Evolutionary conservation across 306 rosid species (phyloP), one percentile per base, ranked within the genome.

Genomic region (Prunus padus): DNA sequence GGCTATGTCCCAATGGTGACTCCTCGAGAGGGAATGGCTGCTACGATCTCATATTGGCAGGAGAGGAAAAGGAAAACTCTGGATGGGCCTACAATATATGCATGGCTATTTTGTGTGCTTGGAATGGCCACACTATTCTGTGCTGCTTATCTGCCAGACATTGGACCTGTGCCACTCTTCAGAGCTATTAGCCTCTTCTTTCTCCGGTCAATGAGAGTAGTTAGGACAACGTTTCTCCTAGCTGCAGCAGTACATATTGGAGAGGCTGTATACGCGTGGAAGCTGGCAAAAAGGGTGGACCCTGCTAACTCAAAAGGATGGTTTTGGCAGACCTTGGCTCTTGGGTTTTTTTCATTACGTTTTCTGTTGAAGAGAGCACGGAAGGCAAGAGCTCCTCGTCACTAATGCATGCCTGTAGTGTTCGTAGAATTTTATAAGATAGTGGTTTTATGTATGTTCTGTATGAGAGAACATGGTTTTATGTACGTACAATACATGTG

Each of bases 21-120:
- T 71, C 76, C 96, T 28, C 81, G 25, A 60, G 98, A 95, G 81
- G 98, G 98, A 72, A 95, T 90, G 91, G 90, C 94, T 70, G 79
- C 86, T 26, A 95, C 97, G 78, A 89, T 95, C 72, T 81, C 97
- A 78, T 90, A 88, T 75, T 95, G 97, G 97, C 89, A 88, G 82
- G 90, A 90, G 81, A 82, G 75, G 77, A 89, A 86, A 88, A 86
- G 78, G 82, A 84, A 23, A 49, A 76, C 74, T 70, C 74, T 95
- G 44, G 97, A 92, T 75, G 97, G 99, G 19, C 97, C 99, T 6
- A 82, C 99, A 15, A 80, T 95, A 64, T 88, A 78, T 46, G 52
- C 64, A 1, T 92, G 99, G 99, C 69, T 95, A 33, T 87, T 86
- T 73, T 56, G 71, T 68, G 70, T 90, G 81, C 44, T 88, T 62